phyloP scores from a whole-genome alignment of 75 land plant species.

The Cryptomeria japonica region DNA sequence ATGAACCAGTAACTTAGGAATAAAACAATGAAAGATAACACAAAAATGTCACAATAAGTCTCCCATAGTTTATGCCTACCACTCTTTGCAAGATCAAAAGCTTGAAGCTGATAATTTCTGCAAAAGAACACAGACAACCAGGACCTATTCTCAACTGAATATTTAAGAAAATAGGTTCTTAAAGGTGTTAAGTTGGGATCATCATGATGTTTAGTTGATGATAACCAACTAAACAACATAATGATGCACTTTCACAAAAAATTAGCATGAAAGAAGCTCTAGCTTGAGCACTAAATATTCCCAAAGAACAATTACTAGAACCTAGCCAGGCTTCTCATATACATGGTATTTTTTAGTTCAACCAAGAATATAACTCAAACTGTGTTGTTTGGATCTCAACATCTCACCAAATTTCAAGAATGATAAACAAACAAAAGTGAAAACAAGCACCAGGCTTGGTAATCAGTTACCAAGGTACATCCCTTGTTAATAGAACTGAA shows the following conservation, averaged over 20 bases:
- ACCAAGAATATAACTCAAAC: neutral
- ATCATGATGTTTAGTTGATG: neutral
- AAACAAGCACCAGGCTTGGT: neutral
- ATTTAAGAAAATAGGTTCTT: too few relatives aligned
- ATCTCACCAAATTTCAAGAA: neutral
- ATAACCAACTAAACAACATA: too few relatives aligned
- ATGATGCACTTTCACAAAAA: neutral
- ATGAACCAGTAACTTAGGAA: too few relatives aligned
- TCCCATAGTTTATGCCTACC: too few relatives aligned
- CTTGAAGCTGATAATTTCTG: too few relatives aligned
- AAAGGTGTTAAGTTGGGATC: too few relatives aligned
- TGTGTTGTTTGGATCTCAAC: neutral
- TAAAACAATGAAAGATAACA: too few relatives aligned
- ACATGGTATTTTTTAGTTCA: neutral
- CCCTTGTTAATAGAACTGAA: neutral
- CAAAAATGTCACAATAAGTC: too few relatives aligned
- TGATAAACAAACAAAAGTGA: neutral
- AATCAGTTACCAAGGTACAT: neutral
- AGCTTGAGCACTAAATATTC: neutral
- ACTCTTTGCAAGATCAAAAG: too few relatives aligned
- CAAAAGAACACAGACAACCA: too few relatives aligned
- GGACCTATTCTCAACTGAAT: too few relatives aligned
- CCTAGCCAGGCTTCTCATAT: neutral
- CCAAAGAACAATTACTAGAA: neutral
- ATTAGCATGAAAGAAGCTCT: neutral